Conservation (phyloP, 257 asterid genomes). For the Fraxinus quadrangulata region DNA sequence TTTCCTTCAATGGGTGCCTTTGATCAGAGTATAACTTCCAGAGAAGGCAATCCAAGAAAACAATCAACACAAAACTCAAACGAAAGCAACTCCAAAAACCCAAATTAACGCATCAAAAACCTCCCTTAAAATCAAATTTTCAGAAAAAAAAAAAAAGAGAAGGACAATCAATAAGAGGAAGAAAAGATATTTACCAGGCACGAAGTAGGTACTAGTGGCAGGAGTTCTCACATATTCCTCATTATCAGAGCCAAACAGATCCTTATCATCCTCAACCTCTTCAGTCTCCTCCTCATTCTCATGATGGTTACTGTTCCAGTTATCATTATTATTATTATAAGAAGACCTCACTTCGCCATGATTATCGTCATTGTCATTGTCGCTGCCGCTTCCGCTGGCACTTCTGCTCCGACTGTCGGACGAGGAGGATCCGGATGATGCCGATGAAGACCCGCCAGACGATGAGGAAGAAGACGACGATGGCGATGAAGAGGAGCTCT, state of each 20-base stretch:
- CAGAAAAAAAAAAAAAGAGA: background rate
- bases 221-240: slow-evolving; percentile 75
- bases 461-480: slow-evolving; percentile 53
- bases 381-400: slow-evolving; percentile 36
- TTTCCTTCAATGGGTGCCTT: background rate
- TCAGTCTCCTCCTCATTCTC: slow-evolving; percentile 38
- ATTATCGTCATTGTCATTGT: slow-evolving; percentile 42
- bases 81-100: slow-evolving; percentile 10
- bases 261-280: slow-evolving; percentile 57
- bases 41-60: background rate
- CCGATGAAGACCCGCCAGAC: slow-evolving; percentile 51
- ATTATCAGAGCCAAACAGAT: slow-evolving; percentile 92
- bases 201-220: slow-evolving; percentile 60
- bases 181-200: slow-evolving; percentile 59
- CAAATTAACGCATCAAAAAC: slow-evolving; percentile 3
- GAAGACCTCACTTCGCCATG: slow-evolving; percentile 62
- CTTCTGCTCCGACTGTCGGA: slow-evolving; percentile 61
- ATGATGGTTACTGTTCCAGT: slow-evolving; percentile 25
- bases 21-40: slow-evolving; percentile 9
- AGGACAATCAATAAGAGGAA: background rate
- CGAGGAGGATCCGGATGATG: slow-evolving; percentile 57
- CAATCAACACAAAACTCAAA: slow-evolving; percentile 4
- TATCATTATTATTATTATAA: slow-evolving; percentile 24
- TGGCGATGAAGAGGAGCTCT: slow-evolving; percentile 51
- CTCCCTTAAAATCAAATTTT: background rate